Evolutionary conservation across 208 protist genomes (phyloP).

Genomic region (Trypanosoma boissoni): DNA sequence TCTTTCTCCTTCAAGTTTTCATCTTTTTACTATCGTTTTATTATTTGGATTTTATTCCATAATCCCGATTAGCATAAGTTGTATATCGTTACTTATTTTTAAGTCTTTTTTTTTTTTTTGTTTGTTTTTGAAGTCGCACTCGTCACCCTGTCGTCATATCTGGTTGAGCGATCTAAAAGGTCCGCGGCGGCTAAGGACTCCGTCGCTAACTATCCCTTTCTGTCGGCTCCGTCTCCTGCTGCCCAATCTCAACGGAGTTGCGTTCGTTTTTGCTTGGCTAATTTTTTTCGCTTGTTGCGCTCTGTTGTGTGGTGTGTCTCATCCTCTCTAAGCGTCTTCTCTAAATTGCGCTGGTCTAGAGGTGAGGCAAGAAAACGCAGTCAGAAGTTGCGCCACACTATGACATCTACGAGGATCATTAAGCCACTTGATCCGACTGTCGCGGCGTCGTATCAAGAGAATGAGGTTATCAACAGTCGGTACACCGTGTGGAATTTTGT

Average conservation of each 20-base stretch:
- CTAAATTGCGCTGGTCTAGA: background rate
- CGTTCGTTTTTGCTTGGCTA: constrained; percentile 5
- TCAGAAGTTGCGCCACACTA: background rate
- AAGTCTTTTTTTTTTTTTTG: constrained; percentile 8
- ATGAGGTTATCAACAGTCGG: constrained; percentile 91
- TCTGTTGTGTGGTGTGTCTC: background rate
- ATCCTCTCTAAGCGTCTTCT: background rate
- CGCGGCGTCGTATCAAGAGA: constrained; percentile 58
- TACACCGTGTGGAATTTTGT: constrained; percentile 95
- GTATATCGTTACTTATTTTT: constrained; percentile 7
- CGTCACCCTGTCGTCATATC: background rate
- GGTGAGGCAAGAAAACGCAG: background rate
- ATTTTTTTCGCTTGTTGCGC: background rate
- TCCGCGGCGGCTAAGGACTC: background rate
- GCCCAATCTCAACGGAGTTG: background rate
- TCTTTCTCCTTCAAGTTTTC: constrained; percentile 6
- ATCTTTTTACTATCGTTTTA: constrained; percentile 2
- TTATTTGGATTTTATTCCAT: constrained; percentile 9
- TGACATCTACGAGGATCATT: constrained; percentile 38
- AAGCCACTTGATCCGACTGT: constrained; percentile 34
- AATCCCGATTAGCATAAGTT: background rate
- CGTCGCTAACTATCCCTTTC: background rate
- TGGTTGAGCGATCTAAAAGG: background rate
- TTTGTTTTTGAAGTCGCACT: constrained; percentile 1
- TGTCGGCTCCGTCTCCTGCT: background rate